These are phyloP conservation scores for Ascosphaera pollenicola DNA, from an alignment of 2,329 filamentous ascomycete species.

Conservation along the genomic window DNA sequence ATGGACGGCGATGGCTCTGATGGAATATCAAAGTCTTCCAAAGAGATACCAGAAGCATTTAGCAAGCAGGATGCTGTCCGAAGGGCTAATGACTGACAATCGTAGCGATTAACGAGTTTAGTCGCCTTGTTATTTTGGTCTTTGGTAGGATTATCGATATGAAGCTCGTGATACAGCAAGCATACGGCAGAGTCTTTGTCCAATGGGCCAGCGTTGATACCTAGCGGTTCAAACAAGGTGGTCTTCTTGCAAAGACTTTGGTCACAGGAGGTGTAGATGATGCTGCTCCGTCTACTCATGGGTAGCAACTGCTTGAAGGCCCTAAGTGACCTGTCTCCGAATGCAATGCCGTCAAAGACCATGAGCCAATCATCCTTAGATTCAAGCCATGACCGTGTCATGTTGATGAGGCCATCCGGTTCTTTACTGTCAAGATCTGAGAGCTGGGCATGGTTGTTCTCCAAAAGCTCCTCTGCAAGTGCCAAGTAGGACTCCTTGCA, in stretches of 20 bases:
- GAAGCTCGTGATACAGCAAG: slow-evolving; percentile 40
- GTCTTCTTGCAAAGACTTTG: slow-evolving; percentile 31
- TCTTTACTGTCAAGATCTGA: slow-evolving; percentile 18
- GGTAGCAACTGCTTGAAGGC: slow-evolving; percentile 39
- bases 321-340: slow-evolving; percentile 31
- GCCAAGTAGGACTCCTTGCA: slow-evolving; percentile 42
- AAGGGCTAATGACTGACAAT: slow-evolving; percentile 43
- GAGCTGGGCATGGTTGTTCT: slow-evolving; percentile 17
- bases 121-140: slow-evolving; percentile 34
- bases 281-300: slow-evolving; percentile 36
- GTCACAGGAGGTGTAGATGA: slow-evolving; percentile 48
- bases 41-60: slow-evolving; percentile 36
- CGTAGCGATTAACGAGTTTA: slow-evolving; percentile 42
- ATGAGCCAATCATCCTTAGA: slow-evolving; percentile 41
- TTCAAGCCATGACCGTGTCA: slow-evolving; percentile 40
- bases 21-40: slow-evolving; percentile 35
- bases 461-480: slow-evolving; percentile 30
- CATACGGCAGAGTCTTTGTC: slow-evolving; percentile 34
- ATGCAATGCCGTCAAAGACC: slow-evolving; percentile 43
- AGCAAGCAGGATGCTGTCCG: slow-evolving; percentile 42
- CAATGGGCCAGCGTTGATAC: slow-evolving; percentile 34
- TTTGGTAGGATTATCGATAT: slow-evolving; percentile 31
- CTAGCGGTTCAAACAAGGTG: slow-evolving; percentile 36
- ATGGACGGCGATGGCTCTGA: slow-evolving; percentile 31
- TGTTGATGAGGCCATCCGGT: slow-evolving; percentile 26